A percentile compares a stretch with the other conserved stretches of the same genome.
Conservation (phyloP, 2,329 filamentous ascomycete genomes). For the Pseudopithomyces maydicus region DNA sequence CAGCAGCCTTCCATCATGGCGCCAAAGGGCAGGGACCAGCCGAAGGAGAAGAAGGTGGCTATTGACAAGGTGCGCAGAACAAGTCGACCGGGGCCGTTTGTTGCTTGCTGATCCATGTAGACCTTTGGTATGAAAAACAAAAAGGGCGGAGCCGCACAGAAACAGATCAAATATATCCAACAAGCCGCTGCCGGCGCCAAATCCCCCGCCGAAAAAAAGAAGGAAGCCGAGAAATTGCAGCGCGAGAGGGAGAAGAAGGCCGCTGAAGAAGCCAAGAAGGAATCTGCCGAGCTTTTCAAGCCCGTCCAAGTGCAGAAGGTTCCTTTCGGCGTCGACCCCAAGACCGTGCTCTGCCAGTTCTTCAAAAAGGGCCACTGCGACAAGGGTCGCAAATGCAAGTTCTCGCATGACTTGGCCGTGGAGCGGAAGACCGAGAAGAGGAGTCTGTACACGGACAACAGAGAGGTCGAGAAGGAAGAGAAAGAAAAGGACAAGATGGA, state of each 20-base stretch:
- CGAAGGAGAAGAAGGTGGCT: slow-evolving; percentile 65
- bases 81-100: not conserved
- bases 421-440: slow-evolving; percentile 93
- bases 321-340: slow-evolving; percentile 95
- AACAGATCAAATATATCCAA: slow-evolving; percentile 65
- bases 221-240: slow-evolving; percentile 65
- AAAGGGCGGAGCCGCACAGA: slow-evolving; percentile 90
- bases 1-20: slow-evolving; percentile 63
- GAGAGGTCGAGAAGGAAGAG: slow-evolving; percentile 71
- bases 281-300: slow-evolving; percentile 82
- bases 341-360: slow-evolving; percentile 95
- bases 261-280: slow-evolving; percentile 80
- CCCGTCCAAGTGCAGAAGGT: slow-evolving; percentile 97
- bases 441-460: slow-evolving; percentile 84
- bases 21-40: slow-evolving; percentile 64
- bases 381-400: slow-evolving; percentile 94
- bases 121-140: slow-evolving; percentile 99
- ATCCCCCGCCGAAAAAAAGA: slow-evolving; percentile 86
- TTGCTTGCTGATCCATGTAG: slow-evolving; percentile 34
- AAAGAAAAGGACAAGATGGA: slow-evolving; percentile 93
- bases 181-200: slow-evolving; percentile 75
- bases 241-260: slow-evolving; percentile 90
- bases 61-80: slow-evolving; percentile 71
- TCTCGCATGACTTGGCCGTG: slow-evolving; percentile 86
- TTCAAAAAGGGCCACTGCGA: slow-evolving; percentile 98